These are phyloP conservation scores for Pouteria campechiana DNA, from an alignment of 179 eudicot genomes.

Conservation along the genomic window DNA sequence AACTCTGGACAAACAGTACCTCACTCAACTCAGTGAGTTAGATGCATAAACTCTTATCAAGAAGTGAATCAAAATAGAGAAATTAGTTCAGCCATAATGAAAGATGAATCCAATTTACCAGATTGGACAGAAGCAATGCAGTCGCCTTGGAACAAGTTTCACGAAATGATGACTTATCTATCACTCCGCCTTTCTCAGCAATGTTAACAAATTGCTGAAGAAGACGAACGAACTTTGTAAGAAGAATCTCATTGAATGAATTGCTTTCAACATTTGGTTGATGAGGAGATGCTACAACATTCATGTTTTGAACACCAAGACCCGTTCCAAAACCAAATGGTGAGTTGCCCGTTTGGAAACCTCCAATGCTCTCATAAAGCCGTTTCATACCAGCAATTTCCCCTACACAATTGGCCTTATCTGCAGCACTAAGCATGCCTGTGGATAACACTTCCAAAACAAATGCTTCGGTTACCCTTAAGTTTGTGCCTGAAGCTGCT, in stretches of 20 bases:
- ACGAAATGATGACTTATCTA: constrained; percentile 81
- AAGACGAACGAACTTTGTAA: constrained; percentile 72
- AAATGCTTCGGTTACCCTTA: constrained; percentile 72
- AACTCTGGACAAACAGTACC: constrained; percentile 30
- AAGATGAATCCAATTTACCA: constrained; percentile 35
- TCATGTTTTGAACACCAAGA: constrained; percentile 45
- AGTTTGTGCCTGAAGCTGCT: constrained; percentile 94
- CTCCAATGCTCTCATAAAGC: constrained; percentile 79
- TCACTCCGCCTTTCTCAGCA: constrained; percentile 78
- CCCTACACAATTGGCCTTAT: constrained; percentile 85
- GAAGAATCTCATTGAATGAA: constrained; percentile 76
- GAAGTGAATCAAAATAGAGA: too few species aligned
- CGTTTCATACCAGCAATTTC: constrained; percentile 99
- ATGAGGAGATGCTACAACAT: constrained; percentile 41
- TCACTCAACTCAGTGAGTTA: not conserved
- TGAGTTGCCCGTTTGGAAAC: constrained; percentile 47
- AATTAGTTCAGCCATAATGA: not conserved
- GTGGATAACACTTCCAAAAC: constrained; percentile 93
- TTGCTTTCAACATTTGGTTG: constrained; percentile 40
- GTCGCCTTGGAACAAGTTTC: constrained; percentile 97
- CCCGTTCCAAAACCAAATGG: constrained; percentile 41
- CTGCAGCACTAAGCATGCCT: constrained; percentile 89
- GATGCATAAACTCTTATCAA: too few species aligned
- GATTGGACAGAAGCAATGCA: constrained; percentile 83
- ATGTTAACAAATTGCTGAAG: constrained; percentile 79